These are phyloP conservation scores for Metschnikowia chrysomelidarum DNA, from an alignment of 805 yeast species.

Conservation along the genomic window DNA sequence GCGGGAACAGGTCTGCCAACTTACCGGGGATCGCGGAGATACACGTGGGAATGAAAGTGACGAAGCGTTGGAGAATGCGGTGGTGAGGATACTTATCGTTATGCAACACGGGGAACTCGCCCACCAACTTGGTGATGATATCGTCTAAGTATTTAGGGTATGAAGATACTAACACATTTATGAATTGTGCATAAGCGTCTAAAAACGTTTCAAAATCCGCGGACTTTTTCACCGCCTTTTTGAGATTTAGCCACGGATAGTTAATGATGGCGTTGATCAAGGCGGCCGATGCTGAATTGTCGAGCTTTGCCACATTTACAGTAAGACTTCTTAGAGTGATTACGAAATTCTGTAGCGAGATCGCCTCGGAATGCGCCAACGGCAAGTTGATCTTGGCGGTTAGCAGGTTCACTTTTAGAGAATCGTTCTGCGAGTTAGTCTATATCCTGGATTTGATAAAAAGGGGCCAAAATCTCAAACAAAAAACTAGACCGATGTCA, in stretches of 20 bases:
- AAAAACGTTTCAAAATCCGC: conserved; percentile 34
- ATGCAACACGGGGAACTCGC: conserved; percentile 47
- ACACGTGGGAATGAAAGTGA: conserved; percentile 79
- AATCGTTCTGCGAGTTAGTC: conserved; percentile 42
- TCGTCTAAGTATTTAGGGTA: conserved; percentile 89
- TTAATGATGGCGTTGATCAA: conserved; percentile 62
- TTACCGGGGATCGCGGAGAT: conserved; percentile 59
- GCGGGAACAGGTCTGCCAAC: conserved; percentile 69
- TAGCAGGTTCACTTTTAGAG: conserved; percentile 54
- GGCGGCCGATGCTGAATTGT: conserved; percentile 48
- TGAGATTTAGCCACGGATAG: conserved; percentile 59
- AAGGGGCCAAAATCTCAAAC: neutral
- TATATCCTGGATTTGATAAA: neutral
- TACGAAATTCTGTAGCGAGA: conserved; percentile 51
- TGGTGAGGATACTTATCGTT: conserved; percentile 45
- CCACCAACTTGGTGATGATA: conserved; percentile 66
- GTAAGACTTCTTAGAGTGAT: conserved; percentile 58
- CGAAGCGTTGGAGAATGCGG: conserved; percentile 57
- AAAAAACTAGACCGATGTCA: neutral
- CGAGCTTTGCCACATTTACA: conserved; percentile 66
- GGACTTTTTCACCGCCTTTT: conserved; percentile 19
- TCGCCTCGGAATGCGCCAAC: conserved; percentile 48
- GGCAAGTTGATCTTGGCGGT: conserved; percentile 61
- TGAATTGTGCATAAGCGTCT: conserved; percentile 63
- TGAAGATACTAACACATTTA: conserved; percentile 76